A percentile compares a stretch with the other conserved stretches of the same genome.
Evolutionary conservation across 352 stramenopile genomes (phyloP).

Genomic region (Phytophthora pistaciae): DNA sequence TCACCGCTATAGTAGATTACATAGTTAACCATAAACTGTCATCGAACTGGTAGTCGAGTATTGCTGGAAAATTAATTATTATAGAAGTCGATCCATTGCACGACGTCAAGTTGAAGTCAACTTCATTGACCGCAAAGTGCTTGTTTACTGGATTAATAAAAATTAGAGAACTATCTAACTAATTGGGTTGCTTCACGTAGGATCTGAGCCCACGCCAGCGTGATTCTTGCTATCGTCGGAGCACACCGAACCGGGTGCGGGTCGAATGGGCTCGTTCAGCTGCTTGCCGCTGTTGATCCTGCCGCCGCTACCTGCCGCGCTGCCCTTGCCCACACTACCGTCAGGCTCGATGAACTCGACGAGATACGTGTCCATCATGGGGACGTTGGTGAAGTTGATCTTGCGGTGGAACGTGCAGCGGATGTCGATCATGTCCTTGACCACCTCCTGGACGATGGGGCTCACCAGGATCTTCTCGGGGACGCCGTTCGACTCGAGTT

Average conservation of each 20-base stretch:
- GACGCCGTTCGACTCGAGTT: slow-evolving; percentile 88
- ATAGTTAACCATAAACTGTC: no score
- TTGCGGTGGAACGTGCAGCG: slow-evolving; percentile 86
- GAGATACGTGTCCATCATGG: slow-evolving; percentile 87
- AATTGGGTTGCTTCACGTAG: slow-evolving; percentile 6
- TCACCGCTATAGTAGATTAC: no score
- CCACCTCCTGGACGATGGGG: slow-evolving; percentile 79
- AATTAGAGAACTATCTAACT: slow-evolving; percentile 10
- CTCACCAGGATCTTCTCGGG: slow-evolving; percentile 86
- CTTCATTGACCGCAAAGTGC: slow-evolving; percentile 13
- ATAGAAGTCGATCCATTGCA: no score
- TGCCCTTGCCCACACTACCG: slow-evolving; percentile 11
- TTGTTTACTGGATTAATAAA: slow-evolving; percentile 5
- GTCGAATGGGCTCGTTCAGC: slow-evolving; percentile 3
- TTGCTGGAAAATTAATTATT: no score
- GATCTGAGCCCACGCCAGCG: neutral
- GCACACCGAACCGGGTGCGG: slow-evolving; percentile 6
- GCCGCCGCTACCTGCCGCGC: neutral
- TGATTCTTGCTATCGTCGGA: slow-evolving; percentile 21
- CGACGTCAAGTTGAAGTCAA: no score
- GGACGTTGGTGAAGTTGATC: slow-evolving; percentile 83
- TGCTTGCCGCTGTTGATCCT: slow-evolving; percentile 22
- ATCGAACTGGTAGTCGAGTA: no score
- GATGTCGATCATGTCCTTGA: slow-evolving; percentile 88
- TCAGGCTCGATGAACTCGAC: slow-evolving; percentile 79